A percentile compares a stretch with the other conserved stretches of the same genome.
Conservation (phyloP, 208 protist genomes). For the Trypanosoma cruzi region DNA sequence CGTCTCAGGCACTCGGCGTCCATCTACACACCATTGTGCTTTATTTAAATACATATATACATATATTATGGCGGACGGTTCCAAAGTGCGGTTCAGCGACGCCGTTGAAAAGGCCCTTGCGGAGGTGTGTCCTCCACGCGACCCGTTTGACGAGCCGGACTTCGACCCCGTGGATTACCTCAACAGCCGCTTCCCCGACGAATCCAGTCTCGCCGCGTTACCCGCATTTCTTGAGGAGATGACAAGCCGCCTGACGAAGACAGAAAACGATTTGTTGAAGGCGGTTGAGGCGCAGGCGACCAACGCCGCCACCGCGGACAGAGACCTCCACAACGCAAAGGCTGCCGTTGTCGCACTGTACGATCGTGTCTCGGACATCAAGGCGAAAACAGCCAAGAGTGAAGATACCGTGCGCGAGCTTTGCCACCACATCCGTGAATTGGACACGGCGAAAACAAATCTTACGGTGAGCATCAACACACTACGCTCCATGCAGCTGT, state of each 20-base stretch:
- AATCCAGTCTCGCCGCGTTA: constrained; percentile 83
- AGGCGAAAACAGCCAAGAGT: constrained; percentile 89
- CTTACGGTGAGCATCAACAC: constrained; percentile 92
- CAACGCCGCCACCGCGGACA: constrained; percentile 63
- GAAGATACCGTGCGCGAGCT: constrained; percentile 95
- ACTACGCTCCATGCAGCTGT: constrained; percentile 92
- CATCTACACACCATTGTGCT: too few relatives aligned
- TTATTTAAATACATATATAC: not conserved
- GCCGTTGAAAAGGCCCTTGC: constrained; percentile 81
- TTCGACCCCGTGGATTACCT: constrained; percentile 95
- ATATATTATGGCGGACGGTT: constrained; percentile 7
- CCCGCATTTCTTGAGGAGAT: constrained; percentile 84
- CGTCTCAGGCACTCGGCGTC: too few relatives aligned
- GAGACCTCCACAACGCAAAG: constrained; percentile 87
- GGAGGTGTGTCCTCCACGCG: constrained; percentile 74
- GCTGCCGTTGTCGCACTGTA: constrained; percentile 88
- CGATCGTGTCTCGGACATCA: constrained; percentile 90
- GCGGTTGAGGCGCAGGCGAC: constrained; percentile 91
- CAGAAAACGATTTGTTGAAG: constrained; percentile 91
- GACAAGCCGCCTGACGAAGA: constrained; percentile 78
- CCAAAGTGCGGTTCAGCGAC: constrained; percentile 62
- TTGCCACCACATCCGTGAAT: constrained; percentile 93
- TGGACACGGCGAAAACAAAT: constrained; percentile 96
- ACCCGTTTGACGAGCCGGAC: constrained; percentile 76
- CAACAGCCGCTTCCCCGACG: constrained; percentile 93